A percentile compares a stretch with the other conserved stretches of the same genome.
These are phyloP conservation scores for Guadua angustifolia DNA, from an alignment of 176 grass and related monocot species.

Conservation along the genomic window DNA sequence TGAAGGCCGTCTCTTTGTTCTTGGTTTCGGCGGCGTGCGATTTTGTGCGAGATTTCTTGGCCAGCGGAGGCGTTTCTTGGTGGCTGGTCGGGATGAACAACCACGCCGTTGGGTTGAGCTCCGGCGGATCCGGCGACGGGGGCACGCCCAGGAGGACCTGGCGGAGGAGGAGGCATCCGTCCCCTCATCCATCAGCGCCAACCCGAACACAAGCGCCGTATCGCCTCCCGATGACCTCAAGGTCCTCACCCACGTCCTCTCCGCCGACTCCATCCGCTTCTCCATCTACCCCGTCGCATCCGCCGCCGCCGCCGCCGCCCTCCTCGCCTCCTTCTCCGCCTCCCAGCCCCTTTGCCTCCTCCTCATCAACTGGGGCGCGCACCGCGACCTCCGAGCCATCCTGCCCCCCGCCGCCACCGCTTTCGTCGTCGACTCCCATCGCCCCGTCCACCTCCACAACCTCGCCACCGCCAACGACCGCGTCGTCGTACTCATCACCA, in stretches of 20 bases:
- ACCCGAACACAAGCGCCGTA: too few species aligned
- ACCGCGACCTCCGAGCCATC: constrained; percentile 61
- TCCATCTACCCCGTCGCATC: constrained; percentile 71
- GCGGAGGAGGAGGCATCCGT: constrained; percentile 58
- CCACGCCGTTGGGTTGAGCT: too few species aligned
- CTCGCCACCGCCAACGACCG: constrained; percentile 62
- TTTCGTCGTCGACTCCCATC: constrained; percentile 79
- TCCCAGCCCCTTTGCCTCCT: constrained; percentile 52
- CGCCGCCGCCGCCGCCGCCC: constrained; percentile 28
- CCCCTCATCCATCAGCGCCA: constrained; percentile 70
- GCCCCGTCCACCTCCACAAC: constrained; percentile 83
- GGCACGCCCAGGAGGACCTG: constrained; percentile 77
- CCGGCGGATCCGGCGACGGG: too few species aligned
- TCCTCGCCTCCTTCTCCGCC: constrained; percentile 50
- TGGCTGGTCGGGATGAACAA: too few species aligned
- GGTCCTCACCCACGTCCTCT: too few species aligned
- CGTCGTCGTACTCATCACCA: constrained; percentile 75
- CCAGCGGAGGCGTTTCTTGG: too few species aligned
- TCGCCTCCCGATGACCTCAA: too few species aligned
- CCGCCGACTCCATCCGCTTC: too few species aligned
- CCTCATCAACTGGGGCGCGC: constrained; percentile 88
- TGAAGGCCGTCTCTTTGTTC: too few species aligned
- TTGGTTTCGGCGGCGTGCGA: too few species aligned
- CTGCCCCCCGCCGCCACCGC: constrained; percentile 52
- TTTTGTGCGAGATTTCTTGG: too few species aligned